These are phyloP conservation scores for Fibroporia radiculosa DNA, from an alignment of 768 basidiomycete genomes.

Conservation along the genomic window DNA sequence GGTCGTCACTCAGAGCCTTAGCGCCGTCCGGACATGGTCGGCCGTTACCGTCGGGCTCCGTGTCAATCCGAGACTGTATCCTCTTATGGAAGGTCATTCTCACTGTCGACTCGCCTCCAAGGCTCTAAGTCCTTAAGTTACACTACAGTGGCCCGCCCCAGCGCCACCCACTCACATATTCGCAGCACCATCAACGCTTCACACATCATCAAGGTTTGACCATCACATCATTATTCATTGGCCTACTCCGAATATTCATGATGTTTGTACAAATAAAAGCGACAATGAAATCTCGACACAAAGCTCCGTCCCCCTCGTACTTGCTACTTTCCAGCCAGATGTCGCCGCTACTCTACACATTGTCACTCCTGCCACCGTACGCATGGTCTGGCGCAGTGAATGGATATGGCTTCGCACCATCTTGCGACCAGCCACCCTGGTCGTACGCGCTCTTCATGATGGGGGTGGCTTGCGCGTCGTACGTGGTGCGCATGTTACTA, in stretches of 20 bases:
- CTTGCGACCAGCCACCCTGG: background rate
- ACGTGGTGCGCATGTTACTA: constrained; percentile 3
- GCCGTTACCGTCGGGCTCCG: constrained; percentile 3
- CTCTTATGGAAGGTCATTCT: background rate
- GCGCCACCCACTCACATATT: too few species aligned
- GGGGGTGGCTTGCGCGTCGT: constrained; percentile 3
- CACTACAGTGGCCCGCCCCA: too few species aligned
- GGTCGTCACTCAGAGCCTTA: constrained; percentile 1
- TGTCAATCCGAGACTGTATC: background rate
- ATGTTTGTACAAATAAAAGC: constrained; percentile 3
- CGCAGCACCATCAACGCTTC: background rate
- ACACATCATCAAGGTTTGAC: background rate
- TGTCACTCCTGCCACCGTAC: constrained; percentile 2
- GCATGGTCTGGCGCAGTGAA: background rate
- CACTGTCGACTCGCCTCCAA: too few species aligned
- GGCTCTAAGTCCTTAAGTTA: too few species aligned
- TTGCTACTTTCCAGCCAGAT: background rate
- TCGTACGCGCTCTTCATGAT: constrained; percentile 7
- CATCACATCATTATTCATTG: constrained; percentile 6
- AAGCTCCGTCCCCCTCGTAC: constrained; percentile 1
- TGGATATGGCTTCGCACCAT: constrained; percentile 1
- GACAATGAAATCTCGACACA: background rate
- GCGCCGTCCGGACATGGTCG: constrained; percentile 1
- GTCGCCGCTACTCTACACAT: background rate
- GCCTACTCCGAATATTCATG: constrained; percentile 3